Percentiles rank a stretch among this genome's conserved stretches.
These are phyloP conservation scores for Ogataea neopini DNA, from an alignment of 805 yeast species.

Conservation along the genomic window DNA sequence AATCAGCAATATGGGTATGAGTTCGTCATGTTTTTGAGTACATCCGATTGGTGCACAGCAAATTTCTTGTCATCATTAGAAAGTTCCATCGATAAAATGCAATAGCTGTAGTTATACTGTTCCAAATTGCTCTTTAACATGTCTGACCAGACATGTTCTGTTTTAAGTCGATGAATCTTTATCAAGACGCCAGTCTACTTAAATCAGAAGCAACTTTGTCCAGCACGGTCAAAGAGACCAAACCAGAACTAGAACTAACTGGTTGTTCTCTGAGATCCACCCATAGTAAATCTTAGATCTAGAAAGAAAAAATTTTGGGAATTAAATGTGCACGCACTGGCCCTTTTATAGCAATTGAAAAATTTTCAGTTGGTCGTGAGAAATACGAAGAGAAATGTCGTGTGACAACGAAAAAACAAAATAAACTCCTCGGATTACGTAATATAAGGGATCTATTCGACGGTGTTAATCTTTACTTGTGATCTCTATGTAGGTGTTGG, in stretches of 20 bases:
- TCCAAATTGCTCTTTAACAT: background rate
- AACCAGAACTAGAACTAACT: background rate
- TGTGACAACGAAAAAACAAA: background rate
- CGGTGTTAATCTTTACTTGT: too few relatives aligned
- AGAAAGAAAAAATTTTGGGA: background rate
- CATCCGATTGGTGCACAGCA: slow-evolving; percentile 43
- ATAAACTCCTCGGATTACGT: background rate
- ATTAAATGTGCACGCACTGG: background rate
- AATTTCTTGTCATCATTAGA: slow-evolving; percentile 33
- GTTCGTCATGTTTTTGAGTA: slow-evolving; percentile 35
- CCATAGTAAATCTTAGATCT: background rate
- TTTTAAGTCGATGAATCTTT: slow-evolving; percentile 1
- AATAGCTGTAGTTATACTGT: slow-evolving; percentile 1
- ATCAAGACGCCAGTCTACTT: background rate
- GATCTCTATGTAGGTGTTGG: too few relatives aligned
- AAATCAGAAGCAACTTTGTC: slow-evolving; percentile 1
- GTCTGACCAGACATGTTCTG: slow-evolving; percentile 14
- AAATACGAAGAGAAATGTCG: background rate
- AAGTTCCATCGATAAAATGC: slow-evolving; percentile 2
- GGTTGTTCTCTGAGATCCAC: background rate
- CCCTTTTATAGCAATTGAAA: slow-evolving; percentile 1
- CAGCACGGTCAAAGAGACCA: background rate
- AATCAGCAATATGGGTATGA: slow-evolving; percentile 29
- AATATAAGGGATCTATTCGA: background rate
- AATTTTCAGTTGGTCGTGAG: background rate